A percentile compares a stretch with the other conserved stretches of the same genome.
Conservation (phyloP, 2,329 filamentous ascomycete species). For the Emergomyces orientalis region DNA sequence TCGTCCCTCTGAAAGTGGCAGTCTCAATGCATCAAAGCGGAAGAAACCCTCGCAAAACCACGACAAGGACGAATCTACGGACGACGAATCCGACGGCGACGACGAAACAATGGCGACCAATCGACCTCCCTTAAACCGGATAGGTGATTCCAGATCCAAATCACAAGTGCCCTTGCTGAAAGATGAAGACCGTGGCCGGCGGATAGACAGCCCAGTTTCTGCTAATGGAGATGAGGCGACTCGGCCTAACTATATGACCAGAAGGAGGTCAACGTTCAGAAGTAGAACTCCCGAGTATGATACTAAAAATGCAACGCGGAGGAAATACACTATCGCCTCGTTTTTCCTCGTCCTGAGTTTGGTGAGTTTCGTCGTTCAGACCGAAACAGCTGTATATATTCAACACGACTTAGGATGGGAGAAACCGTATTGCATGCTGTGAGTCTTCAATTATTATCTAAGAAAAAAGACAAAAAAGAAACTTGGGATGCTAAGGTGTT, state of each 20-base stretch:
- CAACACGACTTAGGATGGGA: constrained; percentile 88
- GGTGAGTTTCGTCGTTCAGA: constrained; percentile 84
- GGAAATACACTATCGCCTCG: constrained; percentile 78
- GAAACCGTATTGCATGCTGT: constrained; percentile 99
- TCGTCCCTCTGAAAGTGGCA: background rate
- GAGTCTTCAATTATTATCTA: constrained; percentile 26
- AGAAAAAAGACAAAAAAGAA: background rate
- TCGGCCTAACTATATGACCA: constrained; percentile 35
- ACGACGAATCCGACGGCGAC: constrained; percentile 37
- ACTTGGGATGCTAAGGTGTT: background rate
- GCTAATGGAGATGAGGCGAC: constrained; percentile 21
- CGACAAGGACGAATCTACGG: constrained; percentile 18
- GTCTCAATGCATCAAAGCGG: background rate
- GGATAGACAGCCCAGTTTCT: constrained; percentile 19
- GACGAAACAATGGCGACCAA: constrained; percentile 32
- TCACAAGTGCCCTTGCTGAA: constrained; percentile 46
- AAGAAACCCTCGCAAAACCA: background rate
- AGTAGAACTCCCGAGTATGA: constrained; percentile 64
- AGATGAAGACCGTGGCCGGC: constrained; percentile 34
- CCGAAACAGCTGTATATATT: constrained; percentile 89
- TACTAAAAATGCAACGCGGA: constrained; percentile 57
- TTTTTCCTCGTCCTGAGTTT: constrained; percentile 76
- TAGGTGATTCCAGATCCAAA: constrained; percentile 38
- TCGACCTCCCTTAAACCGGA: constrained; percentile 41
- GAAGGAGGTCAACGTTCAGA: constrained; percentile 60